Conservation (phyloP, 345 rosid genomes). For the Heritiera fomes region DNA sequence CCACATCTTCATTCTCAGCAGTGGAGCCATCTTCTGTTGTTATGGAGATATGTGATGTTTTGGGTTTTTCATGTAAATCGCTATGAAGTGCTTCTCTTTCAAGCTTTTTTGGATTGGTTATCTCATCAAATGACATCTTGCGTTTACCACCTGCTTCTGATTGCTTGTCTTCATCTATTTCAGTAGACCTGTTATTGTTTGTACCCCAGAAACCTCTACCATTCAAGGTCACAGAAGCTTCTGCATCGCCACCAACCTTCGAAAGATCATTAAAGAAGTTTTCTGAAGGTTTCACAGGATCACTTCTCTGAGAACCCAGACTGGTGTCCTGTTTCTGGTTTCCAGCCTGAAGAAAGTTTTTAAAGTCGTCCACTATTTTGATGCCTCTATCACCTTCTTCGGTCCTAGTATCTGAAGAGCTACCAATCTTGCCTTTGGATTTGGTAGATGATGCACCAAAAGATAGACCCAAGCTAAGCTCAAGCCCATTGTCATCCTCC, state of each 20-base stretch:
- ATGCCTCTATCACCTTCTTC: conserved; percentile 72
- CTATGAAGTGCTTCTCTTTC: conserved; percentile 51
- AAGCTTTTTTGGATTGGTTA: conserved; percentile 55
- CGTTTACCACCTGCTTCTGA: conserved; percentile 61
- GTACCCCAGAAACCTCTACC: conserved; percentile 55
- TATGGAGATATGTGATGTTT: conserved; percentile 63
- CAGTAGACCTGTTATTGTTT: conserved; percentile 40
- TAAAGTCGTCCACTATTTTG: conserved; percentile 69
- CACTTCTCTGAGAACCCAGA: conserved; percentile 59
- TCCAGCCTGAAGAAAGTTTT: conserved; percentile 58
- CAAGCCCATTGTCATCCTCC: conserved; percentile 89
- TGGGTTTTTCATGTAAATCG: conserved; percentile 58
- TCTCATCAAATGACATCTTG: conserved; percentile 58
- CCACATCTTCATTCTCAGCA: conserved; percentile 94
- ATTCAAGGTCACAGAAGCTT: conserved; percentile 50
- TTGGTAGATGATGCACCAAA: conserved; percentile 78
- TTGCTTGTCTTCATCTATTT: conserved; percentile 57
- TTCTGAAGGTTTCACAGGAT: conserved; percentile 37
- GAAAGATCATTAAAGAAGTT: conserved; percentile 84
- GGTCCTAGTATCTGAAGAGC: conserved; percentile 49
- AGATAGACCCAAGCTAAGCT: conserved; percentile 89
- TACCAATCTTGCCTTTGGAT: conserved; percentile 60
- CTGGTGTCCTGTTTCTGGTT: conserved; percentile 59
- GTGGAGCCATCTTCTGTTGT: conserved; percentile 89
- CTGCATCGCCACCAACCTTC: conserved; percentile 46